phyloP scores from a whole-genome alignment of 139 green algal species.

The Gonium pectorale region DNA sequence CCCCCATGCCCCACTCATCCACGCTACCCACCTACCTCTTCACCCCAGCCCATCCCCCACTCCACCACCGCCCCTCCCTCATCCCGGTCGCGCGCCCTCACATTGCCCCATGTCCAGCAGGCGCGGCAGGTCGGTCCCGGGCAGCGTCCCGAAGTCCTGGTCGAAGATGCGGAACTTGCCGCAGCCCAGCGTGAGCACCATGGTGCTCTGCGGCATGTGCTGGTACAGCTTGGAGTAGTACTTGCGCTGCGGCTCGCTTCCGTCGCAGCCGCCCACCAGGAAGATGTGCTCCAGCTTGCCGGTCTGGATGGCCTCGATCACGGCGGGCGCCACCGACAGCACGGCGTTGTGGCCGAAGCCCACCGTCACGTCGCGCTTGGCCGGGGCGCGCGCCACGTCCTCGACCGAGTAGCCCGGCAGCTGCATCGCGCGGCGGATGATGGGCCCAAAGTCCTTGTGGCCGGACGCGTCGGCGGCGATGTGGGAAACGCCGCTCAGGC shows the following conservation, averaged over 20 bases:
- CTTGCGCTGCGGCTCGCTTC: constrained; percentile 67
- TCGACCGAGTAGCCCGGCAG: constrained; percentile 57
- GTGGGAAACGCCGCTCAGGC: constrained; percentile 59
- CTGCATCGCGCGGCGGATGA: constrained; percentile 64
- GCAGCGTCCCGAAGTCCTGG: constrained; percentile 72
- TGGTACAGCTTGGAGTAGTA: constrained; percentile 57
- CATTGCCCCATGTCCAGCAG: constrained; percentile 87
- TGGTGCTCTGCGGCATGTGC: constrained; percentile 56
- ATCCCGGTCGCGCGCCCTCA: no score
- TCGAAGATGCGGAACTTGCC: constrained; percentile 83
- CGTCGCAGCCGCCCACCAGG: constrained; percentile 72
- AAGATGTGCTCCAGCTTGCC: constrained; percentile 70
- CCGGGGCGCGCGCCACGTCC: background rate
- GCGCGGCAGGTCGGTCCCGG: constrained; percentile 70
- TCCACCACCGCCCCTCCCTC: no score
- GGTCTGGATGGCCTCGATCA: constrained; percentile 66
- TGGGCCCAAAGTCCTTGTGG: constrained; percentile 60
- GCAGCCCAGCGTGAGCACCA: constrained; percentile 79
- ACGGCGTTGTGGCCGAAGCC: constrained; percentile 70
- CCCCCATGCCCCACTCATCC: no score
- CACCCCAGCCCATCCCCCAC: no score
- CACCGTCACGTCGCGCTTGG: constrained; percentile 29
- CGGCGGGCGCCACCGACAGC: constrained; percentile 57
- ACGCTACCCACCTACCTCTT: no score
- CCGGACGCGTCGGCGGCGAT: constrained; percentile 34